A percentile compares a stretch with the other conserved stretches of the same genome.
Conservation (phyloP, 768 basidiomycete species). For the Tricholoma hemisulphureum region DNA sequence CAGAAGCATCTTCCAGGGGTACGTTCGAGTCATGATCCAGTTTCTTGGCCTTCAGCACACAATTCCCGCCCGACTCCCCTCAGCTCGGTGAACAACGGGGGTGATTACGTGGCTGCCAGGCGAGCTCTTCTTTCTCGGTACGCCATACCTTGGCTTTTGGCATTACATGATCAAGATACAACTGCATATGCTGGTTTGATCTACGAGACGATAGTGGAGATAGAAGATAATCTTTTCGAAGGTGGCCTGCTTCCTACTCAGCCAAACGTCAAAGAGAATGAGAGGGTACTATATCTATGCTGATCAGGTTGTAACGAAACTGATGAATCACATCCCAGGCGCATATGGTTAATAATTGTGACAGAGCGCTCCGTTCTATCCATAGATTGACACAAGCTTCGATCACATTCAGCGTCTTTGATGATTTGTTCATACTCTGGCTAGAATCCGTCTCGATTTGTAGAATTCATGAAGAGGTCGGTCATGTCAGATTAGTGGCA, state of each 20-base stretch:
- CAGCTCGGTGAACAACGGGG: conserved; percentile 55
- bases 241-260: conserved; percentile 11
- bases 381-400: conserved; percentile 52
- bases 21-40: conserved; percentile 39
- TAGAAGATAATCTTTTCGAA: conserved; percentile 30
- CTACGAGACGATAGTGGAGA: conserved; percentile 52
- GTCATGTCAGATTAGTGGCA: conserved; percentile 7
- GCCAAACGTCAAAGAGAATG: conserved; percentile 5
- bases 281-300: conserved; percentile 10
- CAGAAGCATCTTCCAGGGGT: conserved; percentile 64
- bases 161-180: conserved; percentile 63
- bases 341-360: conserved; percentile 23
- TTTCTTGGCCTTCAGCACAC: conserved; percentile 55
- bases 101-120: conserved; percentile 66
- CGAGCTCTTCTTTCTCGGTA: conserved; percentile 54
- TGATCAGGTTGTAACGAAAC: neutral
- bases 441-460: conserved; percentile 43
- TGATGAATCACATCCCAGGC: neutral
- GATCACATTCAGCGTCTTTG: conserved; percentile 56
- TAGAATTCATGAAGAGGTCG: conserved; percentile 40
- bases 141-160: conserved; percentile 64
- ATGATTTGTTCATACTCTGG: conserved; percentile 60
- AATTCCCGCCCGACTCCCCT: conserved; percentile 35
- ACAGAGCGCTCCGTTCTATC: conserved; percentile 49
- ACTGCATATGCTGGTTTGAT: conserved; percentile 50